phyloP scores from a whole-genome alignment of 129 eudicot species.

The Tagetes patula region DNA sequence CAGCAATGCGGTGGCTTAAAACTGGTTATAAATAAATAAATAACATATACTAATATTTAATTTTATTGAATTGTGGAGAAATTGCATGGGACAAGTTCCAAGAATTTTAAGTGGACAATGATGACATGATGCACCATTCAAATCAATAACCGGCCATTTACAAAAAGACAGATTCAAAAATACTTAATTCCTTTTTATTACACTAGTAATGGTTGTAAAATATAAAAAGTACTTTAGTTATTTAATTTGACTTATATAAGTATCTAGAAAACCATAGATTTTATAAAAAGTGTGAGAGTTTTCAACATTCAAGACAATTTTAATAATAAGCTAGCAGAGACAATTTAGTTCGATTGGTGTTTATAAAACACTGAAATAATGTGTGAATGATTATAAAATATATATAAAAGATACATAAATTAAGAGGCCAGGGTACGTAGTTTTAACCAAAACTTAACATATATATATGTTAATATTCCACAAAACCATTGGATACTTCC shows the following conservation, averaged over 20 bases:
- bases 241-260: neutral
- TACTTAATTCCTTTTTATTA: neutral
- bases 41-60: neutral
- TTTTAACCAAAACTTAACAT: neutral
- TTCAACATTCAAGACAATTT: neutral
- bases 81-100: conserved; percentile 45
- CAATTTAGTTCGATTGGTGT: too few species aligned
- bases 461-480: neutral
- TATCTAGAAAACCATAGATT: neutral
- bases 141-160: conserved; percentile 18
- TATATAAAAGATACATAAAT: neutral
- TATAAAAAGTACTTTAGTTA: neutral
- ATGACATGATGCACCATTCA: conserved; percentile 32
- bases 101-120: conserved; percentile 35
- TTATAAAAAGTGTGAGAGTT: neutral
- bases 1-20: too few species aligned
- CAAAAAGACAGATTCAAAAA: neutral
- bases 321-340: neutral
- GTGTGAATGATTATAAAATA: too few species aligned
- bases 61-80: conserved; percentile 25
- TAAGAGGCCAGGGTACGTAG: neutral
- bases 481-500: conserved; percentile 36
- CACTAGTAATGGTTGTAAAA: neutral
- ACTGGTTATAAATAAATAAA: neutral
- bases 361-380: too few species aligned